Conservation (phyloP, 441 rosid genomes). For the Euphorbia celastroides region DNA sequence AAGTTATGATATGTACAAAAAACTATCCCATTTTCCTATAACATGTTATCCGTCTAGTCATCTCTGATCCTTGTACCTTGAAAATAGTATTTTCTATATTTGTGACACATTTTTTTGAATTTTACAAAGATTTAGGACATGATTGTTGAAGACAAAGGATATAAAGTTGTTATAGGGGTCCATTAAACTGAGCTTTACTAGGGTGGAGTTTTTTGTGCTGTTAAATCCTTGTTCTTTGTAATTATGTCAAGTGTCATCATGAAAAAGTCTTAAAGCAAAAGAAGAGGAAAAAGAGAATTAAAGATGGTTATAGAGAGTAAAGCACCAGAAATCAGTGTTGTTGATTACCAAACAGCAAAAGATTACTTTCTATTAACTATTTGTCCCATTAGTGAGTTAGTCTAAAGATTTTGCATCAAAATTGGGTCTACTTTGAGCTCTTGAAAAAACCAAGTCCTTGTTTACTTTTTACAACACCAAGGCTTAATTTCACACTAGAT, state of each 20-base stretch:
- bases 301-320: conserved; percentile 31
- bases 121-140: not conserved
- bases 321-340: conserved; percentile 18
- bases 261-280: conserved; percentile 38
- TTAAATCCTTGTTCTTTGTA: conserved; percentile 22
- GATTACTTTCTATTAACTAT: conserved; percentile 27
- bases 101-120: not conserved
- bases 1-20: conserved; percentile 38
- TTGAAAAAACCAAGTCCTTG: conserved; percentile 2
- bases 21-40: conserved; percentile 22
- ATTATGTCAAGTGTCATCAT: conserved; percentile 31
- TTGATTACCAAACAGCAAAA: conserved; percentile 32
- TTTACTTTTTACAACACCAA: not conserved
- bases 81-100: not conserved
- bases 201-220: conserved; percentile 23
- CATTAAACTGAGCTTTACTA: conserved; percentile 21
- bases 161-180: conserved; percentile 22
- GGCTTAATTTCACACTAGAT: too few species aligned
- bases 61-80: too few species aligned
- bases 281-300: not conserved
- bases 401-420: conserved; percentile 33
- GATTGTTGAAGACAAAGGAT: not conserved
- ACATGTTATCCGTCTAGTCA: not conserved
- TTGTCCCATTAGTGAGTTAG: conserved; percentile 20
- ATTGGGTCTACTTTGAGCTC: conserved; percentile 20